Conservation (phyloP, 805 yeast genomes). For the Spathaspora sp. region DNA sequence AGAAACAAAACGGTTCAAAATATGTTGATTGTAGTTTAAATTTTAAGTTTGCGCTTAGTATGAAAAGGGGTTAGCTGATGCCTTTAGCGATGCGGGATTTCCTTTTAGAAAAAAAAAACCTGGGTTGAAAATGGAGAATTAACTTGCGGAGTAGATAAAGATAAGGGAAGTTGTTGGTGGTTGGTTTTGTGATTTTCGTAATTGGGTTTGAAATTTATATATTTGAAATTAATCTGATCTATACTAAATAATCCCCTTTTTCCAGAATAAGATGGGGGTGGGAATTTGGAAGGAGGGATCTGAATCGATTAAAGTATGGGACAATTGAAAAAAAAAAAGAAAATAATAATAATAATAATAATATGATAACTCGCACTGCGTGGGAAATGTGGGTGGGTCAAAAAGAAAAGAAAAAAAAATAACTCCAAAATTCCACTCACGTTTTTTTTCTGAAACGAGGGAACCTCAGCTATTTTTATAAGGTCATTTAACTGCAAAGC, state of each 20-base stretch:
- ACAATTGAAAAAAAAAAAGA: too few species aligned
- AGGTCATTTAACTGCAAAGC: too few species aligned
- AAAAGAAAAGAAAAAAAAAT: neutral
- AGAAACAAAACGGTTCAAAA: neutral
- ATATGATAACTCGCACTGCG: neutral
- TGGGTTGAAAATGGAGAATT: neutral
- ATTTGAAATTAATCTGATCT: neutral
- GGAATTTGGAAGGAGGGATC: neutral
- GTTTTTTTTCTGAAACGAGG: neutral
- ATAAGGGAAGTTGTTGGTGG: neutral
- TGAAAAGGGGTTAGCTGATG: neutral
- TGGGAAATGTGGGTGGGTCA: neutral
- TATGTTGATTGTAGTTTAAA: neutral
- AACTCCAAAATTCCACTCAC: neutral
- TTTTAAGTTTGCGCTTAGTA: too few species aligned
- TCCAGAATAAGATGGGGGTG: neutral
- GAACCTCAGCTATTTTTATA: too few species aligned
- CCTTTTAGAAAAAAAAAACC: too few species aligned
- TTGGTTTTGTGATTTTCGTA: too few species aligned
- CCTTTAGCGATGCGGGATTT: neutral
- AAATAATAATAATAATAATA: too few species aligned
- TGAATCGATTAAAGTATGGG: neutral
- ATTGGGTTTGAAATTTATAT: neutral
- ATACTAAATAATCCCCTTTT: neutral
- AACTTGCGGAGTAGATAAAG: neutral